Evolutionary conservation across 2,329 filamentous ascomycete species (phyloP).

Genomic region (Xylaria multiplex): DNA sequence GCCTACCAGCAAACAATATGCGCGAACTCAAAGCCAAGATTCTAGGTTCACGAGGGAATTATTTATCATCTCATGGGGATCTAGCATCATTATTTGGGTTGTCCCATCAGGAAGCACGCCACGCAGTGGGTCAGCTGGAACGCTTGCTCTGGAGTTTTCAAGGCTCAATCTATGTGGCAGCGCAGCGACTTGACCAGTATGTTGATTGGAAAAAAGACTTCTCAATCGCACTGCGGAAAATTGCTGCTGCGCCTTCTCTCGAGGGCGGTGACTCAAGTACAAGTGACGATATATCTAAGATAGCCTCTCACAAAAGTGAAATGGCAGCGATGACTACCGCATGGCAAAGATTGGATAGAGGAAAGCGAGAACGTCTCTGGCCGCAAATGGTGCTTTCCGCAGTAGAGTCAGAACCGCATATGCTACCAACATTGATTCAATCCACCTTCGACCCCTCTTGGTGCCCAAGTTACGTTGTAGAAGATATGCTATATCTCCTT

Average conservation of each 20-base stretch:
- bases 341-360: slow-evolving; percentile 42
- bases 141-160: slow-evolving; percentile 39
- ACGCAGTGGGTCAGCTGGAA: slow-evolving; percentile 45
- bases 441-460: slow-evolving; percentile 45
- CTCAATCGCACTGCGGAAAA: slow-evolving; percentile 21
- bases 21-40: slow-evolving; percentile 40
- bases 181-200: slow-evolving; percentile 41
- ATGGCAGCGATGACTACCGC: slow-evolving; percentile 37
- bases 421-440: slow-evolving; percentile 39
- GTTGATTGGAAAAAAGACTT: slow-evolving; percentile 45
- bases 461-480: slow-evolving; percentile 47
- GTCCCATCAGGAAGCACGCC: slow-evolving; percentile 39
- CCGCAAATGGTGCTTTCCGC: slow-evolving; percentile 42
- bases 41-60: slow-evolving; percentile 35
- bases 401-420: slow-evolving; percentile 37
- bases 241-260: neutral
- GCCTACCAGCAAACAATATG: slow-evolving; percentile 1
- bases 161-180: slow-evolving; percentile 19
- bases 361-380: slow-evolving; percentile 43
- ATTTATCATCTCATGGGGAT: slow-evolving; percentile 33
- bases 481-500: slow-evolving; percentile 46
- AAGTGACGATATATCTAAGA: slow-evolving; percentile 1
- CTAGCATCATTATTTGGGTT: slow-evolving; percentile 39
- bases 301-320: slow-evolving; percentile 18
- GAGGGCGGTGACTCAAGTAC: neutral